Percentiles rank a stretch among this genome's conserved stretches.
Conservation (phyloP, 2,329 filamentous ascomycete genomes). For the Ceratocystis eucalypticola region DNA sequence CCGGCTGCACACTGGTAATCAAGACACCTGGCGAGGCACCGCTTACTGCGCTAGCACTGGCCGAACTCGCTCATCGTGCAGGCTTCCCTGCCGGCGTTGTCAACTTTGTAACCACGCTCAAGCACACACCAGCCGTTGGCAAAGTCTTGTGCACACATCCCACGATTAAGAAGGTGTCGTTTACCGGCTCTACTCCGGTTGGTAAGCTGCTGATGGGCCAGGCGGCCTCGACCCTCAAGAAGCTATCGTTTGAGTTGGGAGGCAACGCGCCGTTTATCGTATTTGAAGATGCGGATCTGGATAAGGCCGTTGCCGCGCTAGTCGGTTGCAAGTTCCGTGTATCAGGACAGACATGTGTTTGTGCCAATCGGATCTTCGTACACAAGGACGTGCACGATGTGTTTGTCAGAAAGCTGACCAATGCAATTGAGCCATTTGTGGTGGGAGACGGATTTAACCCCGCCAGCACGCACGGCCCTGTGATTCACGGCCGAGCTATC, state of each 20-base stretch:
- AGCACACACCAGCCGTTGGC: conserved; percentile 68
- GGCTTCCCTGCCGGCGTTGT: conserved; percentile 79
- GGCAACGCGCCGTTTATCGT: conserved; percentile 66
- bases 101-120: conserved; percentile 65
- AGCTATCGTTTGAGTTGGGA: conserved; percentile 59
- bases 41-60: conserved; percentile 71
- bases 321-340: conserved; percentile 58
- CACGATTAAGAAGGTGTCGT: conserved; percentile 54
- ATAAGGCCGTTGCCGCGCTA: conserved; percentile 51
- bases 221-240: conserved; percentile 54
- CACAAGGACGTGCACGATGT: conserved; percentile 46
- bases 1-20: conserved; percentile 64
- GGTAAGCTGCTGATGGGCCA: conserved; percentile 51
- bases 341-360: conserved; percentile 60
- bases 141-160: conserved; percentile 33
- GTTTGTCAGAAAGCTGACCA: conserved; percentile 37
- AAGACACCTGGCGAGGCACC: conserved; percentile 86
- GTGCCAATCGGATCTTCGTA: conserved; percentile 47
- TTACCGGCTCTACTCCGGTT: conserved; percentile 47
- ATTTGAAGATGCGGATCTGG: conserved; percentile 59
- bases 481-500: conserved; percentile 52
- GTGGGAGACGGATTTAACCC: conserved; percentile 43
- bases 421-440: conserved; percentile 43
- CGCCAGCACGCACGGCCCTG: conserved; percentile 44
- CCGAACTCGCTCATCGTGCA: conserved; percentile 68